Evolutionary conservation across 352 stramenopile genomes (phyloP), one percentile per base, ranked within the genome.

Genomic region (Globisporangium nodosum): DNA sequence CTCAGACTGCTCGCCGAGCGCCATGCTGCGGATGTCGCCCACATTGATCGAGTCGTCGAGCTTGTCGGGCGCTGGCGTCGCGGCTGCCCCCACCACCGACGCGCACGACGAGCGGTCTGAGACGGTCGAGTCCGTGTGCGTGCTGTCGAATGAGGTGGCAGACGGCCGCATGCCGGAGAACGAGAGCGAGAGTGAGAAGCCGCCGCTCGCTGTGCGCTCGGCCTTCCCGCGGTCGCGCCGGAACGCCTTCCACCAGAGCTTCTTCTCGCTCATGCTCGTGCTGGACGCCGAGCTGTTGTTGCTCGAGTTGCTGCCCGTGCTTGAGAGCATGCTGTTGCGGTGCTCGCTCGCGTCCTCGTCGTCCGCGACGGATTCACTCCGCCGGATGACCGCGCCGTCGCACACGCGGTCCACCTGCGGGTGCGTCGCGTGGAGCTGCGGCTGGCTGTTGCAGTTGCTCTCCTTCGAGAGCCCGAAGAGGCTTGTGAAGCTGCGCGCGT

Each of bases 211-310:
- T 8, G 80, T 88, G 18, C 78, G 76, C 58, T 87, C 80, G 49
- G 76, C 73, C 45, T 86, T 85, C 42, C 61, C 46, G 56, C 77
- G 77, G 11, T 80, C 75, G 16, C 80, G 77, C 55, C 78, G 76
- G 63, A 88, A 79, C 49, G 78, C 76, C 27, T 70, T 76, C 81
- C 81, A 90, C 81, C 81, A 90, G 31, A 87, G 62, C 58, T 79
- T 81, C 65, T 84, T 86, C 61, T 89, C 77, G 57, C 61, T 81
- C 61, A 70, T 74, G 58, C 31, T 64, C 20, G 63, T 59, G 54
- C 81, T 68, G 4, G 71, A 76, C 62, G 73, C 75, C 50, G 55
- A 73, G 43, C 63, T 80, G n/a, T 50, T 68, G 39, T 51, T 54
- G 49, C 70, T 78, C 11, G 55, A 52, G 33, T 58, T 58, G 48